phyloP scores from a whole-genome alignment of 129 eudicot genomes.

The Lactuca sativa region DNA sequence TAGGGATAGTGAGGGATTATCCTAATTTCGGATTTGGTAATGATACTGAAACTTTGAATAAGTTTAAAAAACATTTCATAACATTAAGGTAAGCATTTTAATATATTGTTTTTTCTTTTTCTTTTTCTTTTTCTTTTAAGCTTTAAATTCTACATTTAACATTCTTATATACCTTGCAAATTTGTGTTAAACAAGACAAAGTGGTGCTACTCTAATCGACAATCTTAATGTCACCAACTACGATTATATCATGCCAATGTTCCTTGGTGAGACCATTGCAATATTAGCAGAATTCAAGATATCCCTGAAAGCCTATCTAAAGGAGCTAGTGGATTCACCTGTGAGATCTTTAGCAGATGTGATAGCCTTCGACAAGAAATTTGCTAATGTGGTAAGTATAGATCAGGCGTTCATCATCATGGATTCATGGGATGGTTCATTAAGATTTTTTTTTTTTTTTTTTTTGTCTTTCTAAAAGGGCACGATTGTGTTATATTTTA shows the following conservation, averaged over 20 bases:
- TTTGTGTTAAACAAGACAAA: slow-evolving; percentile 32
- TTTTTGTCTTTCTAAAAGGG: too few relatives aligned
- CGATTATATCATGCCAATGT: slow-evolving; percentile 28
- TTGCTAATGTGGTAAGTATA: slow-evolving; percentile 39
- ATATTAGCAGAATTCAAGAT: slow-evolving; percentile 52
- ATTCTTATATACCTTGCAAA: neutral
- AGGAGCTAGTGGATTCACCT: slow-evolving; percentile 48
- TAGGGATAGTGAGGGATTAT: slow-evolving; percentile 48
- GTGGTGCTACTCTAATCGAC: slow-evolving; percentile 57
- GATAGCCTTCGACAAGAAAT: slow-evolving; percentile 54
- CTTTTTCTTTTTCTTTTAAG: neutral
- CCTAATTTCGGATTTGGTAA: slow-evolving; percentile 36
- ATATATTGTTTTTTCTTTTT: too few relatives aligned
- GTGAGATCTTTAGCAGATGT: slow-evolving; percentile 66
- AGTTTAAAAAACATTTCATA: slow-evolving; percentile 46
- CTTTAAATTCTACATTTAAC: slow-evolving; percentile 1
- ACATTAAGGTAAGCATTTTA: slow-evolving; percentile 47
- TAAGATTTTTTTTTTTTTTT: too few relatives aligned
- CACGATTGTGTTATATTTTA: slow-evolving; percentile 7
- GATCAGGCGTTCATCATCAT: neutral
- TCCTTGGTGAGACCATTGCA: slow-evolving; percentile 31
- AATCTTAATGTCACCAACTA: slow-evolving; percentile 43
- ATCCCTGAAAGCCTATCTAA: slow-evolving; percentile 43
- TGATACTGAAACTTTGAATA: slow-evolving; percentile 31
- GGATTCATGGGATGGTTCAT: too few relatives aligned